These are phyloP conservation scores for Trichopus zeylanicus DNA, from an alignment of 116 monocot genomes.

Conservation along the genomic window DNA sequence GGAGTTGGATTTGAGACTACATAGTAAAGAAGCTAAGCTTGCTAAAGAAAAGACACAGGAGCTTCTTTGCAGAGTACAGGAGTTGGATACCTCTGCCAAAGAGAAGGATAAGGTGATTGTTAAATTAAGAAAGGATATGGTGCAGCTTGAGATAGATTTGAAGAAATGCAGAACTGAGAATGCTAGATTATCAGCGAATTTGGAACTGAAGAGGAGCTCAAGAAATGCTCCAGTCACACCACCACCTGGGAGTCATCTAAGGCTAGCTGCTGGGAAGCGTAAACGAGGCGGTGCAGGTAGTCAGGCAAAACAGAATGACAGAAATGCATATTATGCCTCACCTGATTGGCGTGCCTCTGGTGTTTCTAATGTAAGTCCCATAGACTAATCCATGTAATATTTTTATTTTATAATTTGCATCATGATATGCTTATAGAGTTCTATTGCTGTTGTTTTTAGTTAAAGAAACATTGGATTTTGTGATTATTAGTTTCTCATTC, in stretches of 20 bases:
- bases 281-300: slow-evolving; percentile 3
- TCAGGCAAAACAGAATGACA: slow-evolving; percentile 8
- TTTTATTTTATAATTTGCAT: background rate
- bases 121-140: slow-evolving; percentile 27
- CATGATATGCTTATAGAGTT: background rate
- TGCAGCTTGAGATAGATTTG: slow-evolving; percentile 10
- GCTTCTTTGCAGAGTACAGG: slow-evolving; percentile 25
- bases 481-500: background rate
- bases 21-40: slow-evolving; percentile 16
- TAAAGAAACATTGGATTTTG: background rate
- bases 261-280: slow-evolving; percentile 7
- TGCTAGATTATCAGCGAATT: slow-evolving; percentile 12
- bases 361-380: slow-evolving; percentile 21
- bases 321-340: background rate
- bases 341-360: slow-evolving; percentile 8
- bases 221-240: slow-evolving; percentile 11
- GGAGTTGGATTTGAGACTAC: slow-evolving; percentile 22
- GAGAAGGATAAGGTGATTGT: slow-evolving; percentile 42
- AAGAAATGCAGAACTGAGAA: slow-evolving; percentile 2
- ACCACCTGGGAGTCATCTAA: background rate
- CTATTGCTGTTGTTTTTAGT: background rate
- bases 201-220: background rate
- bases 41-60: slow-evolving; percentile 25
- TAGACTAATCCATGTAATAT: background rate
- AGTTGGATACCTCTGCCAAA: slow-evolving; percentile 16